Percentiles rank a stretch among this genome's conserved stretches.
These are phyloP conservation scores for Boletus tylopilopsis DNA, from an alignment of 768 basidiomycete species.

Conservation along the genomic window DNA sequence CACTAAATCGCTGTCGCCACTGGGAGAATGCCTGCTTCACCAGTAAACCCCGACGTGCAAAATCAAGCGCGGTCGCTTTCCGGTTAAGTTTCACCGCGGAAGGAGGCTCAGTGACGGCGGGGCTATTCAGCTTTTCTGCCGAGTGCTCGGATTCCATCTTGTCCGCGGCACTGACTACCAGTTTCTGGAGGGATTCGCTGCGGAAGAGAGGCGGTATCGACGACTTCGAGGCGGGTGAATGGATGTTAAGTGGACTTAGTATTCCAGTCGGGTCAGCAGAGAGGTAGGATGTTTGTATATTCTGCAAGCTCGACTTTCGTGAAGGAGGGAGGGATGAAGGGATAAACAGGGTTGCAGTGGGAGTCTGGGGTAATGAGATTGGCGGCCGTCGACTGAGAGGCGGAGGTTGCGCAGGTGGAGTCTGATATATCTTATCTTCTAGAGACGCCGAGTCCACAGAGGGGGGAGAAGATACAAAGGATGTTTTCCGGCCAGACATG, in stretches of 20 bases:
- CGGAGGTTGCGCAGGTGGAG: slow-evolving; percentile 23
- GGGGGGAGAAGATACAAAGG: slow-evolving; percentile 16
- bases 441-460: slow-evolving; percentile 5
- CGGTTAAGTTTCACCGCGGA: slow-evolving; percentile 13
- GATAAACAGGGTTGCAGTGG: slow-evolving; percentile 20
- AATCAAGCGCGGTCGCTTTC: slow-evolving; percentile 40
- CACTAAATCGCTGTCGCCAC: slow-evolving; percentile 46
- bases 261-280: slow-evolving; percentile 26
- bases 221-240: slow-evolving; percentile 23
- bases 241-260: slow-evolving; percentile 28
- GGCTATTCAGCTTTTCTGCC: slow-evolving; percentile 4
- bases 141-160: slow-evolving; percentile 1
- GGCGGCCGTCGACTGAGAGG: slow-evolving; percentile 27
- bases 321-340: slow-evolving; percentile 11
- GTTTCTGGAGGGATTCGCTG: slow-evolving; percentile 22
- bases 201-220: slow-evolving; percentile 19
- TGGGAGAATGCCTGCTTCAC: slow-evolving; percentile 40
- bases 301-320: slow-evolving; percentile 21
- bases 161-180: slow-evolving; percentile 8
- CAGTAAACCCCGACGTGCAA: slow-evolving; percentile 37
- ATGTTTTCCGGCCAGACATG: neutral
- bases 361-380: slow-evolving; percentile 34
- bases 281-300: slow-evolving; percentile 24
- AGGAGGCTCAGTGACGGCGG: neutral
- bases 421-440: slow-evolving; percentile 8